Evolutionary conservation across 2,329 filamentous ascomycete genomes (phyloP).

Genomic region (Neonectria neomacrospora): DNA sequence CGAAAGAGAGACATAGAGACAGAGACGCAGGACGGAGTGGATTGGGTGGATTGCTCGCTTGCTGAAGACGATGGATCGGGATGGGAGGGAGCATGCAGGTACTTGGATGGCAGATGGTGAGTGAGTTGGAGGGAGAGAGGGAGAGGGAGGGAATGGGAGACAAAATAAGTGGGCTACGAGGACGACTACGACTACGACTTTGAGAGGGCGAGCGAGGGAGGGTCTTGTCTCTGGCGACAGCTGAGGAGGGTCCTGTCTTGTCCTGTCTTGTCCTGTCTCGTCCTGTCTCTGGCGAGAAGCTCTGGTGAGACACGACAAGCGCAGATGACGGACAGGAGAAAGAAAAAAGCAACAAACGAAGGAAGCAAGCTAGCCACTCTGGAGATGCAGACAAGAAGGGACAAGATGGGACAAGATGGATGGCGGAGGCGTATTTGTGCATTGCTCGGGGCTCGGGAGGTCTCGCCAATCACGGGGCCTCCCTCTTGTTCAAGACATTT

Average conservation of each 20-base stretch:
- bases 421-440: neutral
- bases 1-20: slow-evolving; percentile 3
- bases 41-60: neutral
- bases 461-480: slow-evolving; percentile 21
- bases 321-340: neutral
- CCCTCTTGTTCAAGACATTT: slow-evolving; percentile 9
- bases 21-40: neutral
- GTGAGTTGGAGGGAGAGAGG: slow-evolving; percentile 17
- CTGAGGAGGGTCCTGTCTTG: too few relatives aligned
- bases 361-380: neutral
- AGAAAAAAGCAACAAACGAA: slow-evolving; percentile 3
- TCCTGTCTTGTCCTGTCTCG: too few relatives aligned
- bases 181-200: neutral
- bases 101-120: too few relatives aligned
- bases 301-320: slow-evolving; percentile 5
- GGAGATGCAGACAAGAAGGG: neutral
- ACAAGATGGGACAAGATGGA: neutral
- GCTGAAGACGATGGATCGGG: slow-evolving; percentile 1
- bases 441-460: slow-evolving; percentile 1
- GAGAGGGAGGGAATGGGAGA: neutral
- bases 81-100: neutral
- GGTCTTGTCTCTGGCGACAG: neutral
- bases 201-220: neutral
- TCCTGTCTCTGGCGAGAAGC: neutral
- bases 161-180: neutral